phyloP scores from a whole-genome alignment of 208 protist genomes.

The Vickermania ingenoplastis region DNA sequence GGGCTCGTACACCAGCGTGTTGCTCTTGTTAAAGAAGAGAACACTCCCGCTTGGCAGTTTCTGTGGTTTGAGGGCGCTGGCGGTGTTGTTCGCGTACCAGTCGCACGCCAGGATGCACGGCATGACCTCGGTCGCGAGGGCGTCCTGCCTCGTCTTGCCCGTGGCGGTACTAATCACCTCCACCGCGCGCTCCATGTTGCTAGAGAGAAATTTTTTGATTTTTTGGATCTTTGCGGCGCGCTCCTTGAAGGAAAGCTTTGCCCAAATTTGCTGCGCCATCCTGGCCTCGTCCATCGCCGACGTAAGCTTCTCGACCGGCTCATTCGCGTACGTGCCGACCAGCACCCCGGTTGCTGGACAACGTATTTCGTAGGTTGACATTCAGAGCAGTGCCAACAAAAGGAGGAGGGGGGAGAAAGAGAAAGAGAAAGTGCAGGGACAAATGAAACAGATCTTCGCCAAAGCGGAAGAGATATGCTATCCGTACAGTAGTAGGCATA shows the following conservation, averaged over 20 bases:
- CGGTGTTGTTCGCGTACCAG: slow-evolving; percentile 72
- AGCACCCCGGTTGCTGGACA: slow-evolving; percentile 59
- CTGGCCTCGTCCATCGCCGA: slow-evolving; percentile 26
- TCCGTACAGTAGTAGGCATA: no score
- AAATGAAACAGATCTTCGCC: slow-evolving; percentile 1
- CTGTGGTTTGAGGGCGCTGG: slow-evolving; percentile 26
- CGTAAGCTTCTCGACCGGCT: slow-evolving; percentile 18
- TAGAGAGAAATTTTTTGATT: slow-evolving; percentile 45
- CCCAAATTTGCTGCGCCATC: slow-evolving; percentile 52
- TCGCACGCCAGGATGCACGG: slow-evolving; percentile 46
- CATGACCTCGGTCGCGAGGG: slow-evolving; percentile 65
- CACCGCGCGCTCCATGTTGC: slow-evolving; percentile 38
- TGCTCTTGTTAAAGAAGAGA: slow-evolving; percentile 71
- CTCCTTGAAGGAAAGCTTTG: slow-evolving; percentile 31
- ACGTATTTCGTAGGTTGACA: slow-evolving; percentile 21
- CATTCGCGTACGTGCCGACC: slow-evolving; percentile 17
- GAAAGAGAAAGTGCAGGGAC: slow-evolving; percentile 1
- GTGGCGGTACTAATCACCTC: slow-evolving; percentile 43
- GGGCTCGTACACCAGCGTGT: slow-evolving; percentile 64
- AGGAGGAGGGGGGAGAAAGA: slow-evolving; percentile 4
- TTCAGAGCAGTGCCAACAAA: slow-evolving; percentile 3
- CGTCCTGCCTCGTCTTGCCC: slow-evolving; percentile 65
- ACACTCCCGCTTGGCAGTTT: slow-evolving; percentile 37
- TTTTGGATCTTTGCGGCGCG: slow-evolving; percentile 40
- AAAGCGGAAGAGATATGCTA: slow-evolving; percentile 2